These are phyloP conservation scores for Xeromyces bisporus DNA, from an alignment of 495 filamentous ascomycete species.

Conservation along the genomic window DNA sequence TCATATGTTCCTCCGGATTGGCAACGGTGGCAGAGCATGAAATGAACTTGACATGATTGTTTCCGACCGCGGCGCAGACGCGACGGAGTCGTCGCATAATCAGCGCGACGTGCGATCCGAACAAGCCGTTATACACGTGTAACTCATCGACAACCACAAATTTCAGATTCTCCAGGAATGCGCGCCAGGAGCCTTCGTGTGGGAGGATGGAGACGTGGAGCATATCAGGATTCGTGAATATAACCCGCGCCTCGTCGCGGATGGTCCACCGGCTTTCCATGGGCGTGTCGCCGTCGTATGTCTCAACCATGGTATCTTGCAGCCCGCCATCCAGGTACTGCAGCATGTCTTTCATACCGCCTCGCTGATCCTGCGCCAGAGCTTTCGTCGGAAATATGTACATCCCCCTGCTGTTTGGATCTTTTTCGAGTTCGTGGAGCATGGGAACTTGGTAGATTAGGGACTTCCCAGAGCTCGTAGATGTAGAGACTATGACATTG, in stretches of 20 bases:
- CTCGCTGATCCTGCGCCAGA: conserved; percentile 82
- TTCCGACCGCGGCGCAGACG: conserved; percentile 84
- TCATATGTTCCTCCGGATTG: conserved; percentile 86
- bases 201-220: conserved; percentile 88
- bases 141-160: conserved; percentile 85
- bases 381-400: conserved; percentile 99
- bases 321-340: conserved; percentile 53
- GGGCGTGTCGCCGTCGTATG: conserved; percentile 89
- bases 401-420: conserved; percentile 66
- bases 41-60: conserved; percentile 76
- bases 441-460: conserved; percentile 94
- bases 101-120: conserved; percentile 85
- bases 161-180: conserved; percentile 72
- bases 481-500: conserved; percentile 85
- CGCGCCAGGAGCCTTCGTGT: conserved; percentile 77
- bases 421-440: conserved; percentile 68
- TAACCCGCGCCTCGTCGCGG: conserved; percentile 76
- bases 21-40: conserved; percentile 96
- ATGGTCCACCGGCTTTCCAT: conserved; percentile 63
- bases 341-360: conserved; percentile 74
- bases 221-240: conserved; percentile 99
- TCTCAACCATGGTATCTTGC: conserved; percentile 67
- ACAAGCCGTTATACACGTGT: conserved; percentile 90
- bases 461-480: conserved; percentile 91
- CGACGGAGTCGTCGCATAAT: conserved; percentile 84